These are phyloP conservation scores for Phaeophleospora eucalypticola DNA, from an alignment of 2,329 filamentous ascomycete genomes.

Conservation along the genomic window DNA sequence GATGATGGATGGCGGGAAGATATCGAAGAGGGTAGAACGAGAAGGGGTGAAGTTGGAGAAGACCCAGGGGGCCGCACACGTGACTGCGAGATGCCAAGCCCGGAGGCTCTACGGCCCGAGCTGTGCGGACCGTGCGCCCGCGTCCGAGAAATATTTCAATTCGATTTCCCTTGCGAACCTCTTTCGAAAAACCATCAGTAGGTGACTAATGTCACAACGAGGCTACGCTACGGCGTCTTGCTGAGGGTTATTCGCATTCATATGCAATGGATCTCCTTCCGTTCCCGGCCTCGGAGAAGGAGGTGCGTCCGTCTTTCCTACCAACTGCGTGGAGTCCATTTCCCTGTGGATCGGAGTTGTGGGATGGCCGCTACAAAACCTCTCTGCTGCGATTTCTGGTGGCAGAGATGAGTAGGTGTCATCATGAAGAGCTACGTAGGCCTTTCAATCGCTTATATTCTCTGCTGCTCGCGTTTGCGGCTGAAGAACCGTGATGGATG, in stretches of 20 bases:
- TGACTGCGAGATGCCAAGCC: too few relatives aligned
- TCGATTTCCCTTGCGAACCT: slow-evolving; percentile 13
- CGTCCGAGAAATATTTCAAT: too few relatives aligned
- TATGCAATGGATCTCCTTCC: slow-evolving; percentile 21
- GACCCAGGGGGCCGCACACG: too few relatives aligned
- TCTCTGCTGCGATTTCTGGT: neutral
- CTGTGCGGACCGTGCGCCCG: too few relatives aligned
- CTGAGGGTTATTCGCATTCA: slow-evolving; percentile 23
- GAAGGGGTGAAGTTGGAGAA: too few relatives aligned
- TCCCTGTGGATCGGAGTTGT: slow-evolving; percentile 23
- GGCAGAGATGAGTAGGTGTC: too few relatives aligned
- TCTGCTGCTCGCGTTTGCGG: too few relatives aligned
- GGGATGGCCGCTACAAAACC: slow-evolving; percentile 23
- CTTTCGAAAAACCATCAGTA: slow-evolving; percentile 20
- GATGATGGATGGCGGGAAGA: too few relatives aligned
- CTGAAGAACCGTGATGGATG: neutral
- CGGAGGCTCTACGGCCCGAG: too few relatives aligned
- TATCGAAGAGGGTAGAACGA: too few relatives aligned
- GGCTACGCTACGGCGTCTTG: slow-evolving; percentile 24
- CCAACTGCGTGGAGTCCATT: slow-evolving; percentile 20
- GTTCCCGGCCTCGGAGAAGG: slow-evolving; percentile 26
- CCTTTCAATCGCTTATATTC: too few relatives aligned
- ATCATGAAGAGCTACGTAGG: too few relatives aligned
- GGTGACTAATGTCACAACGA: slow-evolving; percentile 23
- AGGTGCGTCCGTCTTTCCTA: slow-evolving; percentile 23